phyloP scores from a whole-genome alignment of 1,284 basidiomycete genomes.

The Mrakiaceae sp. region DNA sequence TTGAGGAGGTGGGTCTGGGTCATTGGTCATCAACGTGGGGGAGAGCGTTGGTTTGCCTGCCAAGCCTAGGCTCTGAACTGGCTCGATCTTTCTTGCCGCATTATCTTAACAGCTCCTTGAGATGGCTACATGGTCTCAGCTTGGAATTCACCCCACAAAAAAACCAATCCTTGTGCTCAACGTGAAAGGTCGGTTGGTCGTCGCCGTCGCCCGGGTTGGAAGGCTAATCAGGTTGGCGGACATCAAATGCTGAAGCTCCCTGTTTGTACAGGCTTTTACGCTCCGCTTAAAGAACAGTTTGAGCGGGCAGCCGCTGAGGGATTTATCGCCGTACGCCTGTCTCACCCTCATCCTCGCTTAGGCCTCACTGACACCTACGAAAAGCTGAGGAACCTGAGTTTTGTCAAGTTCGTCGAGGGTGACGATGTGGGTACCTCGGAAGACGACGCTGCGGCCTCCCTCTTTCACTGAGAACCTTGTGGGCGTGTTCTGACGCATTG shows the following conservation, averaged over 20 bases:
- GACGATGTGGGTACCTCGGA: neutral
- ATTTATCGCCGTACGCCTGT: slow-evolving; percentile 48
- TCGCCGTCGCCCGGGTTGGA: too few relatives aligned
- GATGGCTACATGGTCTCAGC: slow-evolving; percentile 80
- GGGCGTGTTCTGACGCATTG: neutral
- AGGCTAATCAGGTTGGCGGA: too few relatives aligned
- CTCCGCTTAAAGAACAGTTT: slow-evolving; percentile 60
- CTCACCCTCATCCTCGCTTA: neutral
- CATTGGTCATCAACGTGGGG: neutral
- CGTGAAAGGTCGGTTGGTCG: slow-evolving; percentile 38
- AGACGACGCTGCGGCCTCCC: neutral
- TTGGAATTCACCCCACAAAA: slow-evolving; percentile 72
- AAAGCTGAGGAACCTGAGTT: neutral
- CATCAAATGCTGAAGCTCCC: too few relatives aligned
- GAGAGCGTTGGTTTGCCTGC: too few relatives aligned
- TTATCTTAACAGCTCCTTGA: slow-evolving; percentile 56
- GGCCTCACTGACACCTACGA: neutral
- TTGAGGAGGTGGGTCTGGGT: slow-evolving; percentile 57
- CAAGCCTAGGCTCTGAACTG: neutral
- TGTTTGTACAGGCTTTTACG: slow-evolving; percentile 47
- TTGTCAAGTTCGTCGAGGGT: neutral
- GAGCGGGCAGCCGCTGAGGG: slow-evolving; percentile 54
- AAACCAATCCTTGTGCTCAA: slow-evolving; percentile 61
- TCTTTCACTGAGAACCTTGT: neutral
- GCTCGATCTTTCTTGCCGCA: neutral